A percentile compares a stretch with the other conserved stretches of the same genome.
Conservation (phyloP, 805 yeast genomes). For the Metschnikowia rubicola region DNA sequence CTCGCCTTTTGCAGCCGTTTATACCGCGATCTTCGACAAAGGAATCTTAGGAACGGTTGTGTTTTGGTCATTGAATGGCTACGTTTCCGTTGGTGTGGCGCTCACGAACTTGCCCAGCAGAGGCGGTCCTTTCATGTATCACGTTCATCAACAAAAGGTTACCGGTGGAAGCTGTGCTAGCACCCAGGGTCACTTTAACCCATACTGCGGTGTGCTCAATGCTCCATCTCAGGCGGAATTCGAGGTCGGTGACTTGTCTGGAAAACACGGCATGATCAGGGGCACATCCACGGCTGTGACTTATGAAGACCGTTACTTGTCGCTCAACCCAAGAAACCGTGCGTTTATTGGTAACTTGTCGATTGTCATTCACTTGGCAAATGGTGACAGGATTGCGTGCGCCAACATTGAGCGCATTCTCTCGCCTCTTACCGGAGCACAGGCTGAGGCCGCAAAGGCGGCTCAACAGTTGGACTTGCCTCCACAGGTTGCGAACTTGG, state of each 20-base stretch:
- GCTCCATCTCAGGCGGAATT: conserved; percentile 52
- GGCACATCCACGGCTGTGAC: conserved; percentile 62
- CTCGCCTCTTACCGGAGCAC: not conserved
- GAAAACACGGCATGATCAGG: conserved; percentile 70
- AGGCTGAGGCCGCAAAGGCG: not conserved
- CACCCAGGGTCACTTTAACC: conserved; percentile 57
- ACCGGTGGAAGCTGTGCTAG: conserved; percentile 47
- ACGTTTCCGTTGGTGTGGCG: conserved; percentile 63
- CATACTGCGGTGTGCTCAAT: conserved; percentile 47
- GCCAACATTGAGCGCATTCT: not conserved
- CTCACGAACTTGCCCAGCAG: conserved; percentile 61
- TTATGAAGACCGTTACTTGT: conserved; percentile 61
- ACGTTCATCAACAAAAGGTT: conserved; percentile 57
- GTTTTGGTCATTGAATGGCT: conserved; percentile 31
- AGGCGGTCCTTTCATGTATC: conserved; percentile 67
- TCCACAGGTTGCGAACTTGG: not conserved
- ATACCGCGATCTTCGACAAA: not conserved
- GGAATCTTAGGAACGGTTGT: conserved; percentile 12
- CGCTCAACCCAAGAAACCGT: conserved; percentile 43
- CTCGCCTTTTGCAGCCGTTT: not conserved
- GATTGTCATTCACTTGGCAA: not conserved
- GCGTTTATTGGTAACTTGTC: conserved; percentile 1
- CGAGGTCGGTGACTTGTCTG: conserved; percentile 72
- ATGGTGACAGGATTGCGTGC: not conserved
- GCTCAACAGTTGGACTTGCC: not conserved